Conservation (phyloP, 139 green algal species). For the Chlorella sp. region DNA sequence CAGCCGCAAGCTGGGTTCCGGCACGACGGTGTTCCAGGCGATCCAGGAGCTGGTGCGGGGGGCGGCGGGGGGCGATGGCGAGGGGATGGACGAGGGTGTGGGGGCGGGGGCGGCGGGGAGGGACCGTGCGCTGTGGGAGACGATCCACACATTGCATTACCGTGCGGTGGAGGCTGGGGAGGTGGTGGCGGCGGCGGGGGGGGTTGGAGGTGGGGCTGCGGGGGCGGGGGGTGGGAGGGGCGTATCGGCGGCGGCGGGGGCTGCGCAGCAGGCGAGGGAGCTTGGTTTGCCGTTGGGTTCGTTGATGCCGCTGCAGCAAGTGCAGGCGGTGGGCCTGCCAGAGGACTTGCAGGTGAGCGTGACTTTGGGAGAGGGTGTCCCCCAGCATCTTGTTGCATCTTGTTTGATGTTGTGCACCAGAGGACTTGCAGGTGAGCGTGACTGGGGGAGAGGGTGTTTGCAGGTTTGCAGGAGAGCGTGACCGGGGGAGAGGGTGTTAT, state of each 20-base stretch:
- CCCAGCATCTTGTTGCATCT: too few species aligned
- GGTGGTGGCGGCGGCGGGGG: background rate
- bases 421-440: background rate
- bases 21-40: constrained; percentile 84
- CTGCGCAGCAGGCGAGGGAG: background rate
- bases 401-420: too few species aligned
- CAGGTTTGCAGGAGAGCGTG: too few species aligned
- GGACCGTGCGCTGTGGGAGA: constrained; percentile 67
- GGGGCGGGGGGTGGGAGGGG: too few species aligned
- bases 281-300: background rate
- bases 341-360: background rate
- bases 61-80: background rate
- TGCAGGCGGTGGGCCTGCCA: background rate
- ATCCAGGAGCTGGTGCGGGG: constrained; percentile 34
- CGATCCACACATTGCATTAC: constrained; percentile 85
- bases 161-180: constrained; percentile 6
- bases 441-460: too few species aligned
- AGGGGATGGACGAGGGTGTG: background rate
- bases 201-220: background rate
- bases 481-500: too few species aligned
- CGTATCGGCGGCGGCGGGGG: too few species aligned
- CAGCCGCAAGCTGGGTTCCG: constrained; percentile 31
- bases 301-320: background rate
- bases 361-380: too few species aligned
- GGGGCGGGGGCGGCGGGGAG: background rate